A percentile compares a stretch with the other conserved stretches of the same genome.
These are phyloP conservation scores for Rutstroemia sp. DNA, from an alignment of 2,329 filamentous ascomycete species.

Conservation along the genomic window DNA sequence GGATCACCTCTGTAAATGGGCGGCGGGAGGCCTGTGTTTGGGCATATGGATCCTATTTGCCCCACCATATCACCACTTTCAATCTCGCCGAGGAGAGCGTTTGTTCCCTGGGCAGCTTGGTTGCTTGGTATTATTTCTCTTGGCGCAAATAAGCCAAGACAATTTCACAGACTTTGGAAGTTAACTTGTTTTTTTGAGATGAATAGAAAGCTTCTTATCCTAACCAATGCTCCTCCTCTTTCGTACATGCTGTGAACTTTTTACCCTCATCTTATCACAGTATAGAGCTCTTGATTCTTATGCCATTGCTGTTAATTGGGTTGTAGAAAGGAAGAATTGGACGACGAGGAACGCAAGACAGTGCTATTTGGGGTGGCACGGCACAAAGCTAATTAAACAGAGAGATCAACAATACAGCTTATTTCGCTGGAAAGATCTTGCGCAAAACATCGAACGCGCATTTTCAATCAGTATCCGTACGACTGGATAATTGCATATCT, in stretches of 20 bases:
- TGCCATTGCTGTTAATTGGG: too few relatives aligned
- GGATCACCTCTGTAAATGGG: neutral
- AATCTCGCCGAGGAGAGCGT: neutral
- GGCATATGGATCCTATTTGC: neutral
- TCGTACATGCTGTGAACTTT: too few relatives aligned
- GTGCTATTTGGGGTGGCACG: neutral
- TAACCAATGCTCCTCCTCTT: neutral
- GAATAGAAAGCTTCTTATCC: neutral
- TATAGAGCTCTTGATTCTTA: too few relatives aligned
- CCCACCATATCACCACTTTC: neutral
- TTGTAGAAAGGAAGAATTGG: neutral
- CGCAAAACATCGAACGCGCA: neutral
- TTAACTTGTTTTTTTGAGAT: neutral
- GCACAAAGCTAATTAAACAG: neutral
- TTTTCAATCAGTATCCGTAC: too few relatives aligned
- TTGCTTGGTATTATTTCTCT: neutral
- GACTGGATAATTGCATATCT: too few relatives aligned
- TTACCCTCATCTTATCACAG: too few relatives aligned
- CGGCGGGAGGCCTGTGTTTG: neutral
- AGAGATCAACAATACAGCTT: neutral
- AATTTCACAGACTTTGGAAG: neutral
- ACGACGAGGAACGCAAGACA: neutral
- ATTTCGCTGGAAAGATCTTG: neutral
- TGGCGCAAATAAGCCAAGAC: constrained; percentile 4
- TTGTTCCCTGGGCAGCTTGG: neutral